Conservation (phyloP, 345 rosid species). For the Rhodamnia argentea region DNA sequence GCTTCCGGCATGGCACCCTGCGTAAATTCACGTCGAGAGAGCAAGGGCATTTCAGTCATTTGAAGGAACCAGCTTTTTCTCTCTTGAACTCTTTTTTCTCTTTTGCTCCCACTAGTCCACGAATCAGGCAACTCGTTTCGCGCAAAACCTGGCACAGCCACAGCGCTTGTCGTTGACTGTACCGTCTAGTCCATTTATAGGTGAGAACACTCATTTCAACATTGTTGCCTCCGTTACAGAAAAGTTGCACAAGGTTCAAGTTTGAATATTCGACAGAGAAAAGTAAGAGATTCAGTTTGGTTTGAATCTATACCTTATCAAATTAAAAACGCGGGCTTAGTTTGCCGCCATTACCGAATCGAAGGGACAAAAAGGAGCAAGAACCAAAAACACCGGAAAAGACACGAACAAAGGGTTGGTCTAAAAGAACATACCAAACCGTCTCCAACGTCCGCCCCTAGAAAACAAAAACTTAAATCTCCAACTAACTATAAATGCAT, state of each 20-base stretch:
- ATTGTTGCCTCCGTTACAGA: neutral
- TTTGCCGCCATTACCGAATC: neutral
- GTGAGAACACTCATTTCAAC: neutral
- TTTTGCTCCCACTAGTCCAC: neutral
- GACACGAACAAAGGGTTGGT: neutral
- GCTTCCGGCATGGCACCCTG: conserved; percentile 1
- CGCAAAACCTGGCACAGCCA: neutral
- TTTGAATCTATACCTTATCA: neutral
- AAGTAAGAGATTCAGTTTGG: neutral
- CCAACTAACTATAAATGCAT: neutral
- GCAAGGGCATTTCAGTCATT: neutral
- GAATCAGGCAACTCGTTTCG: neutral
- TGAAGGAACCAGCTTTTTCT: neutral
- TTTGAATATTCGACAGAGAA: neutral
- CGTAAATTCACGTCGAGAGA: neutral
- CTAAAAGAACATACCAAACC: neutral
- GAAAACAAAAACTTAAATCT: neutral
- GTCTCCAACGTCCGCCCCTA: neutral
- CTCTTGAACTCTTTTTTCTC: neutral
- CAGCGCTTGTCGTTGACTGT: neutral
- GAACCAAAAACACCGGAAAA: neutral
- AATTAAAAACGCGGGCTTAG: neutral
- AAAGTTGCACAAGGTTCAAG: neutral
- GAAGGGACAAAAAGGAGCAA: neutral
- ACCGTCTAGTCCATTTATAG: neutral